phyloP scores from a whole-genome alignment of 768 basidiomycete genomes.

The Suillus sp. region DNA sequence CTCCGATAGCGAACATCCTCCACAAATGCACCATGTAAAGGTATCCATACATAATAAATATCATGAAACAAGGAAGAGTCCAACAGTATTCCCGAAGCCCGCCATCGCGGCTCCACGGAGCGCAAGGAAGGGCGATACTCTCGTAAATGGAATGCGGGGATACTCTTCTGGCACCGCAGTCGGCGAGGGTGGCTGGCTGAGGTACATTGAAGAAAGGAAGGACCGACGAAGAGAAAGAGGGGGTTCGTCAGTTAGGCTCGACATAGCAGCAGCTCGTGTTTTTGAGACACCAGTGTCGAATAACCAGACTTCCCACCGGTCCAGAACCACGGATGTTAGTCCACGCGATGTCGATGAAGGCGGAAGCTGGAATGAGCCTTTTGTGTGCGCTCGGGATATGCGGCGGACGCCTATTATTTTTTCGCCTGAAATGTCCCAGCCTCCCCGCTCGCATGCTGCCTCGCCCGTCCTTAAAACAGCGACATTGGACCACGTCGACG shows the following conservation, averaged over 20 bases:
- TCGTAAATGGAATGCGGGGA: constrained; percentile 79
- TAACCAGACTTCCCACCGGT: constrained; percentile 84
- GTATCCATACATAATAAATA: constrained; percentile 7
- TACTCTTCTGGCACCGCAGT: constrained; percentile 22
- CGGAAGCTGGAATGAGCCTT: constrained; percentile 16
- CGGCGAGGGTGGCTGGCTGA: constrained; percentile 5
- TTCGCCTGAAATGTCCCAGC: constrained; percentile 68
- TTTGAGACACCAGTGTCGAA: constrained; percentile 59
- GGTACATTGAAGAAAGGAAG: constrained; percentile 13
- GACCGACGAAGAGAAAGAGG: constrained; percentile 21
- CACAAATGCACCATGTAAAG: constrained; percentile 1
- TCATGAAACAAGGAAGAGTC: constrained; percentile 43
- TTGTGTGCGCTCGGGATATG: constrained; percentile 50
- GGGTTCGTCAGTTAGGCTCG: constrained; percentile 42
- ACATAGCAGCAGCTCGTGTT: constrained; percentile 54
- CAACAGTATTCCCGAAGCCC: constrained; percentile 80
- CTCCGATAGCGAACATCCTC: not conserved
- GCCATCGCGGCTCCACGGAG: constrained; percentile 56
- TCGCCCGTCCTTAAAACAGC: constrained; percentile 55
- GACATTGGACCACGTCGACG: constrained; percentile 48
- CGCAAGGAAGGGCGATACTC: constrained; percentile 61
- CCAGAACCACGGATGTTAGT: constrained; percentile 63
- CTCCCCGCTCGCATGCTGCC: constrained; percentile 70
- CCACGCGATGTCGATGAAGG: constrained; percentile 37
- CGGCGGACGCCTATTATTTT: constrained; percentile 71